Evolutionary conservation across 352 stramenopile genomes (phyloP).

Genomic region (Pythium grandisporangium): DNA sequence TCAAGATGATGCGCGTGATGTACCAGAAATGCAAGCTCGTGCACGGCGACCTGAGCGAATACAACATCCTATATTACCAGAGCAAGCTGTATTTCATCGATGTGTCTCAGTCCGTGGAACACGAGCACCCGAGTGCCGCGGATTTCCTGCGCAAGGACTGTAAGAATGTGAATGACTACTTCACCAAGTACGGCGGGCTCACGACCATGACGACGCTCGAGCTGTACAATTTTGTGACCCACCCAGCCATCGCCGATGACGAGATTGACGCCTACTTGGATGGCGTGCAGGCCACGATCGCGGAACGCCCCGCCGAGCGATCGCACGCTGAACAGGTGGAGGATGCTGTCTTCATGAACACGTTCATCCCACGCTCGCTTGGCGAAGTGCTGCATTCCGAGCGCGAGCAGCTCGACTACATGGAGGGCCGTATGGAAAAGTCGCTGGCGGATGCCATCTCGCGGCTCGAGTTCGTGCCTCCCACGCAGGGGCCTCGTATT

Average conservation of each 20-base stretch:
- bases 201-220: conserved; percentile 93
- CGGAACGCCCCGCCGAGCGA: conserved; percentile 41
- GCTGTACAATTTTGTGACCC: conserved; percentile 96
- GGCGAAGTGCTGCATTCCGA: conserved; percentile 90
- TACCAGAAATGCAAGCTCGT: conserved; percentile 95
- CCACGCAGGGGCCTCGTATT: conserved; percentile 29
- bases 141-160: conserved; percentile 98
- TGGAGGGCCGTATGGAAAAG: conserved; percentile 83
- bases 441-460: conserved; percentile 70
- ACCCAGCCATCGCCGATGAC: conserved; percentile 56
- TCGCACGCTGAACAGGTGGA: conserved; percentile 84
- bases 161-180: conserved; percentile 97
- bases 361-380: conserved; percentile 92
- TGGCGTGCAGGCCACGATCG: conserved; percentile 83
- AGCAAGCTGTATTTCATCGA: conserved; percentile 97
- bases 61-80: conserved; percentile 99
- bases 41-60: conserved; percentile 98
- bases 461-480: conserved; percentile 45
- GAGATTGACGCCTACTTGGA: conserved; percentile 85
- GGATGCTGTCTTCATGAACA: conserved; percentile 92
- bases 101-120: conserved; percentile 97
- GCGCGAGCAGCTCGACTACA: conserved; percentile 77
- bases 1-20: conserved; percentile 96
- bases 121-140: conserved; percentile 95
- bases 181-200: conserved; percentile 83